phyloP scores from a whole-genome alignment of 768 basidiomycete species.

The Mycena metata region DNA sequence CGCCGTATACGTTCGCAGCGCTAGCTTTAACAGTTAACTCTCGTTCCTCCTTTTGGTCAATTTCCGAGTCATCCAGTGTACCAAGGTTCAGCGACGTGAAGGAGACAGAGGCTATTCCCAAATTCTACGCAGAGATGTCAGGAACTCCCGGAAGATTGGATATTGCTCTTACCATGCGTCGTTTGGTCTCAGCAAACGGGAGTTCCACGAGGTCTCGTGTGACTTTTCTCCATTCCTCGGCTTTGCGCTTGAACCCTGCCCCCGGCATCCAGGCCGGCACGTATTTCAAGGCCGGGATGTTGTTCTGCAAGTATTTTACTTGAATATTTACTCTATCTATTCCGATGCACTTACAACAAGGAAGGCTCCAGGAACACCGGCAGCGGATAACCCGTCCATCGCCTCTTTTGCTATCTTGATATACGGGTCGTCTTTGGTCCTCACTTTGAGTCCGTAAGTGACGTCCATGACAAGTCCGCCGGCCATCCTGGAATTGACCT shows the following conservation, averaged over 20 bases:
- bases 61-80: no score
- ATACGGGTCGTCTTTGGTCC: slow-evolving; percentile 48
- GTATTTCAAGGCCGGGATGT: slow-evolving; percentile 12
- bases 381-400: slow-evolving; percentile 40
- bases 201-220: neutral
- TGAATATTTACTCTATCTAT: neutral
- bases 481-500: slow-evolving; percentile 24
- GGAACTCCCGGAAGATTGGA: no score
- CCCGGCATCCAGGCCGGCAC: slow-evolving; percentile 19
- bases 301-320: slow-evolving; percentile 1
- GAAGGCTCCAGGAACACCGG: slow-evolving; percentile 46
- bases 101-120: no score
- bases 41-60: no score
- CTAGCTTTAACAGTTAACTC: no score
- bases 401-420: slow-evolving; percentile 47
- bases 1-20: no score
- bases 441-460: slow-evolving; percentile 50
- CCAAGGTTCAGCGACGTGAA: no score
- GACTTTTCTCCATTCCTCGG: slow-evolving; percentile 11
- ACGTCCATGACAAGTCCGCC: slow-evolving; percentile 47
- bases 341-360: slow-evolving; percentile 45
- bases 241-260: slow-evolving; percentile 12
- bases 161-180: slow-evolving; percentile 1
- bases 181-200: slow-evolving; percentile 22
- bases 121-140: no score